Evolutionary conservation across 106 monocot species (phyloP), one percentile per base, ranked within the genome.

Genomic region (Dactylorhiza incarnata): DNA sequence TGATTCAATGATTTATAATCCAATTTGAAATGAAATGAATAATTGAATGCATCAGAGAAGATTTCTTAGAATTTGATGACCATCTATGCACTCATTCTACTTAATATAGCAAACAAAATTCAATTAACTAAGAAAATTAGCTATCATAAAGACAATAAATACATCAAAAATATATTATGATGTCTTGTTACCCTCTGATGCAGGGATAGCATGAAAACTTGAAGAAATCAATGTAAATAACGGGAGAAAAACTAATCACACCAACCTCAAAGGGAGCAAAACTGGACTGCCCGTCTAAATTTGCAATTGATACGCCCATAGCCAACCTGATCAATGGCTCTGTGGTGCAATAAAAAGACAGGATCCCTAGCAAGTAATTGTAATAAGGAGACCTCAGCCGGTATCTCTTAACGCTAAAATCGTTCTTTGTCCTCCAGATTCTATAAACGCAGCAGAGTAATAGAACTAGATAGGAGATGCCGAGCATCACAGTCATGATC

Each of bases 191-290:
- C 37, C 37, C 20, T 24, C 11, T 1, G 8, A 6, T 5, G 13
- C 37, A 45, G 75, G 6, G 50, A 68, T 49, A 77, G 1, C 26
- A 37, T 59, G 26, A 49, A 12, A 68, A 15, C 5, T 68, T 43
- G 15, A 45, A 68, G 4, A 68, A 20, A 69, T 45, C 15, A 16
- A n/a, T 15, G 45, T 43, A 69, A 69, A 69, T 5, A 4, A 68
- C 17, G 43, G 5, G 45, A 69, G 45, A 8, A 69, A 45, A 15
- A 69, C 7, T 23, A 45, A 46, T 10, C 43, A 15, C 47, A 73
- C 78, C 76, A 45, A 94, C 97, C 97, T 99, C 97, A 77, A 91
- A 99, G 16, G 97, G 97, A 67, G 94, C 82, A 22, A 99, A 68
- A 67, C 72, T 72, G 43, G 80, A 51, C 78, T 91, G 77, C 12